phyloP scores from a whole-genome alignment of 495 filamentous ascomycete species.

The Neurospora sp. region DNA sequence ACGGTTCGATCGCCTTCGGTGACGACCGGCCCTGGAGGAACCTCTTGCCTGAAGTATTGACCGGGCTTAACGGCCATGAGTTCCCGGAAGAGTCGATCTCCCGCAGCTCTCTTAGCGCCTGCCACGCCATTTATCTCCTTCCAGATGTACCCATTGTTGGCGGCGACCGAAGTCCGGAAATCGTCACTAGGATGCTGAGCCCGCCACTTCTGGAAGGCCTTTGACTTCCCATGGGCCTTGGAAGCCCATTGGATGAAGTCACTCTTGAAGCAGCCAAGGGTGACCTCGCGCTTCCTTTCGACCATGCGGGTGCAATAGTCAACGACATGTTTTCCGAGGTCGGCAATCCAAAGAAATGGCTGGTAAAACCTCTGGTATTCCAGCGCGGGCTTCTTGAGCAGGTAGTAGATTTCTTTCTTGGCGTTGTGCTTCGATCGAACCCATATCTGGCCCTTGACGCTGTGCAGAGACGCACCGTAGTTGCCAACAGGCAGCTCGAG shows the following conservation, averaged over 20 bases:
- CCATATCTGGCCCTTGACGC: constrained; percentile 46
- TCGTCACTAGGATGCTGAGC: constrained; percentile 35
- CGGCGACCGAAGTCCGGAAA: constrained; percentile 45
- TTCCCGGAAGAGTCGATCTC: constrained; percentile 38
- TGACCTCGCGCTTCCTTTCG: constrained; percentile 22
- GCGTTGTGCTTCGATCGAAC: constrained; percentile 39
- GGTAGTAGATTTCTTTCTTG: constrained; percentile 47
- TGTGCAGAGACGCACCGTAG: constrained; percentile 41
- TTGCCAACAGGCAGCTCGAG: constrained; percentile 50
- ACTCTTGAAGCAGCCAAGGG: constrained; percentile 40
- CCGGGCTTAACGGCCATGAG: constrained; percentile 1
- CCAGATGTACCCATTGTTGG: constrained; percentile 50
- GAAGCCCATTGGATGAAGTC: constrained; percentile 46
- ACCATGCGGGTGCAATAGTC: constrained; percentile 42
- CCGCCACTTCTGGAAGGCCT: constrained; percentile 39
- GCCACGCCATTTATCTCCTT: constrained; percentile 44
- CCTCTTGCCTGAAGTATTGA: constrained; percentile 3
- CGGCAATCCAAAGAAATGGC: constrained; percentile 56
- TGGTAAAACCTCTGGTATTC: constrained; percentile 50
- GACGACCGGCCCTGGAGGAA: constrained; percentile 3
- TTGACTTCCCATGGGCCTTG: constrained; percentile 25
- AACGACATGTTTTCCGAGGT: constrained; percentile 56
- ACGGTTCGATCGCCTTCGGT: not conserved
- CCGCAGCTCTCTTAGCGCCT: constrained; percentile 8
- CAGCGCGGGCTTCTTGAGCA: constrained; percentile 38